These are phyloP conservation scores for Hymenoscyphus fructigenus DNA, from an alignment of 2,329 filamentous ascomycete species.

Conservation along the genomic window DNA sequence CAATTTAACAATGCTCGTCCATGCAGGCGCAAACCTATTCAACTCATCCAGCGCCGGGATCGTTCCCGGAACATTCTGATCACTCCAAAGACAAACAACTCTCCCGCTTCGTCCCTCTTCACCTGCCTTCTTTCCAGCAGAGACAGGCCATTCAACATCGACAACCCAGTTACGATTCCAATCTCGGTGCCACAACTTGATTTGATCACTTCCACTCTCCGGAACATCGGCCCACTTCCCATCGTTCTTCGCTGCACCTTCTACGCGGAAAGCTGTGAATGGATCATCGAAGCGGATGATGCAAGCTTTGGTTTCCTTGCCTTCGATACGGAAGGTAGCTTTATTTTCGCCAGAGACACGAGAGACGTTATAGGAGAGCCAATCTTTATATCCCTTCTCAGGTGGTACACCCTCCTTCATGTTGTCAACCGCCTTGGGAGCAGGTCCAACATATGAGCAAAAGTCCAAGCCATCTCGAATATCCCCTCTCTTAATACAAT, in stretches of 20 bases:
- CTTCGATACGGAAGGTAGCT: conserved; percentile 66
- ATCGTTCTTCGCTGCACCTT: conserved; percentile 58
- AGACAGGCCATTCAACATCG: conserved; percentile 61
- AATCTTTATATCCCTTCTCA: conserved; percentile 48
- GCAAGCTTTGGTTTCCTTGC: conserved; percentile 76
- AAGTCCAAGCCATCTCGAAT: conserved; percentile 53
- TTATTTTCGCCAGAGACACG: conserved; percentile 44
- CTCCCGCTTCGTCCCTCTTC: conserved; percentile 55
- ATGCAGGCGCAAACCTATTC: conserved; percentile 71
- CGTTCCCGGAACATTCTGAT: conserved; percentile 67
- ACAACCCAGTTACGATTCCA: conserved; percentile 75
- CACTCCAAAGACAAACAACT: conserved; percentile 83
- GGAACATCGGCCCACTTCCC: conserved; percentile 61
- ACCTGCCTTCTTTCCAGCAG: conserved; percentile 33
- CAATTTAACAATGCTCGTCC: conserved; percentile 76
- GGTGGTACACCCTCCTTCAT: conserved; percentile 42
- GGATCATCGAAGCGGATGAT: conserved; percentile 69
- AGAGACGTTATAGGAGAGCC: conserved; percentile 66
- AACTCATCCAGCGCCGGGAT: conserved; percentile 87
- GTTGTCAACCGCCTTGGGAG: conserved; percentile 61
- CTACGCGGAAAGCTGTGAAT: conserved; percentile 63
- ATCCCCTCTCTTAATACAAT: conserved; percentile 47
- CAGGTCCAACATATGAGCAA: conserved; percentile 71
- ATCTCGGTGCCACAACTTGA: conserved; percentile 79
- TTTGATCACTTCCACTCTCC: conserved; percentile 61